These are phyloP conservation scores for Salix dunnii DNA, from an alignment of 345 rosid genomes.

Conservation along the genomic window DNA sequence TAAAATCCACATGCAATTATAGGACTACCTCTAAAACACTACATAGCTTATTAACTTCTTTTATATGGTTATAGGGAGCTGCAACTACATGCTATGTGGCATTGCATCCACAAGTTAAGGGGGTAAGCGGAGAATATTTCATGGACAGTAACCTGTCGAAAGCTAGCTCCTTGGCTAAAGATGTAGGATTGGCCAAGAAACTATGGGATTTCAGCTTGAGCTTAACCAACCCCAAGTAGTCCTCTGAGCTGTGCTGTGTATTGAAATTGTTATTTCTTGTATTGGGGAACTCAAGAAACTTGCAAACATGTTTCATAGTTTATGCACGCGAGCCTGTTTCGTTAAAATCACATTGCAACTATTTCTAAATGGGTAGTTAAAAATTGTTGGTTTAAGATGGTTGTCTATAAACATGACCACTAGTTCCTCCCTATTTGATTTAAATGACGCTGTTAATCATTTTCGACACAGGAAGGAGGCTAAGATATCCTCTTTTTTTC, in stretches of 20 bases:
- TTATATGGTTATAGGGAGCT: constrained; percentile 51
- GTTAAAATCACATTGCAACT: neutral
- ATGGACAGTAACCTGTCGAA: constrained; percentile 45
- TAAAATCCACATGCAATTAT: neutral
- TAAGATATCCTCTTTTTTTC: no score
- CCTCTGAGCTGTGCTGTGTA: neutral
- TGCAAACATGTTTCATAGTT: neutral
- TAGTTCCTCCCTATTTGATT: no score
- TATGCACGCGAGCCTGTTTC: neutral
- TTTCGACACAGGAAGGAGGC: no score
- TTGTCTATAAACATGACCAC: neutral
- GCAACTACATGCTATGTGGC: constrained; percentile 79
- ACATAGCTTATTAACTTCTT: neutral
- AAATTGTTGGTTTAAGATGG: neutral
- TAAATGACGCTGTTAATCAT: no score
- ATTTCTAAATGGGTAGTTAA: no score
- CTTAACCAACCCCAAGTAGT: constrained; percentile 22
- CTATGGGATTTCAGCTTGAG: constrained; percentile 69
- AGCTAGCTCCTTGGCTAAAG: constrained; percentile 40
- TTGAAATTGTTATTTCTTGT: neutral
- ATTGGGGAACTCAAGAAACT: neutral
- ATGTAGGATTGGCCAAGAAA: constrained; percentile 49
- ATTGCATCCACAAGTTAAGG: constrained; percentile 60
- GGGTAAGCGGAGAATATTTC: constrained; percentile 65
- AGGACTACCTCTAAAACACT: neutral